Evolutionary conservation across 805 yeast species (phyloP), one percentile per base, ranked within the genome.

Genomic region (Lipomyces yamadae): DNA sequence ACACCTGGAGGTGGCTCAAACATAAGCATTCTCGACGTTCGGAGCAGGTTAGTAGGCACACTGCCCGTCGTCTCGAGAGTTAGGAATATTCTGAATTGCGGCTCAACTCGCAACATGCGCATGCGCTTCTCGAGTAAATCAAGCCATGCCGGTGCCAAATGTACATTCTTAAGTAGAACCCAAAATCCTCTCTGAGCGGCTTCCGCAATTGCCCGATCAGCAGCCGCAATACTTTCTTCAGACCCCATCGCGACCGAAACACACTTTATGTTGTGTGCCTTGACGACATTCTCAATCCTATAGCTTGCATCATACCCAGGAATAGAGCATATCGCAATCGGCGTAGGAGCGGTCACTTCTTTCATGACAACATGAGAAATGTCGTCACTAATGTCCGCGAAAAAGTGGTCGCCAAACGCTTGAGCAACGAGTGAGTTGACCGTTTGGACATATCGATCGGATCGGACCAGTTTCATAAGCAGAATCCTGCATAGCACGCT

Each of bases 111-210:
- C 4, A 79, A 58, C 2, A 74, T 70, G 37, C 78, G 81, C 56
- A 86, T 74, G n/a, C 75, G 74, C 70, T 82, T 85, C 60, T 82
- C 87, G 24, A 90, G 76, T 8, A 79, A 73, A 13, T 82, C 84
- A 34, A 90, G 78, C 92, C 96, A 89, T 2, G 74, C 76, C 0
- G 83, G 78, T 0, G 95, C 85, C 82, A 89, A 83, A 66, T 94
- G 97, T 11, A 91, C 79, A 73, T 93, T 93, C 74, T 94, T 97
- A 37, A 94, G 76, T 35, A 93, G 72, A 0, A 94, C 76, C 97
- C 97, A 92, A 1, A 76, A 72, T 0, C 91, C 92, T 0, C 74
- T 74, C n/a, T 74, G 77, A 0, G 82, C 74, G 0, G 86, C 85
- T 8, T 75, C 76, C 0, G 75, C 73, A 7, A 91, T 77, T n/a